Base-by-base conservation (phyloP, 75 land plant genomes). In the Pinus albicaulis region DNA sequence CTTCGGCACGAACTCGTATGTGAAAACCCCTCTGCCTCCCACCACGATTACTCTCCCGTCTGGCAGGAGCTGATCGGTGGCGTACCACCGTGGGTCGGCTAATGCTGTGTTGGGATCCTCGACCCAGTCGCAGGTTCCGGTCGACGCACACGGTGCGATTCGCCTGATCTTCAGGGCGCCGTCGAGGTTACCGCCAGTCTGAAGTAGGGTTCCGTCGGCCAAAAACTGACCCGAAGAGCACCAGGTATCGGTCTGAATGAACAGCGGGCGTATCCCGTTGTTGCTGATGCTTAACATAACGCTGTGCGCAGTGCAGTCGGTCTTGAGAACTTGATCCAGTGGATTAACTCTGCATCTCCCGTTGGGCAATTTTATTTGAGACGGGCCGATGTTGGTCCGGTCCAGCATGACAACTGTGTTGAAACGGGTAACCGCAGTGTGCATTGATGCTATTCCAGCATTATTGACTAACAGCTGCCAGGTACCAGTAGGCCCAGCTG, bases 331-430 rank as follows among this genome's bases (percentile, higher is more conserved):
- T 3, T 17, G 10, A 2, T 26, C 7, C 1, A 10, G 38, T 4
- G 11, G n/a, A 44, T 7, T 6, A 11, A 15, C 22, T 15, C 25
- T 25, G 14, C 66, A 77, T 0, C 3, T 53, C 17, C 2, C 22
- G 55, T 28, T 28, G 38, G 26, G 60, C 73, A 57, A 63, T 38
- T 26, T 71, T 64, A 60, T 79, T 70, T 86, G 79, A 3, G 97
- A 90, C 3, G 77, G 85, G 26, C 85, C 89, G 36, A 76, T 76
- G 58, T 78, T 82, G 12, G 89, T 85, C 63, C 83, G 76, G 60
- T 90, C 92, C 75, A 84, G 87, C 59, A 90, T 84, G 57, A 90
- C 48, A 10, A 87, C 82, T 8, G 77, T 85, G 87, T 87, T 83
- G 70, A 25, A 64, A 76, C 77, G 81, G 19, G 83, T 80, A 36